Evolutionary conservation across 371 early-diverging fungal species (phyloP).

Genomic region (Scutellospora calospora): DNA sequence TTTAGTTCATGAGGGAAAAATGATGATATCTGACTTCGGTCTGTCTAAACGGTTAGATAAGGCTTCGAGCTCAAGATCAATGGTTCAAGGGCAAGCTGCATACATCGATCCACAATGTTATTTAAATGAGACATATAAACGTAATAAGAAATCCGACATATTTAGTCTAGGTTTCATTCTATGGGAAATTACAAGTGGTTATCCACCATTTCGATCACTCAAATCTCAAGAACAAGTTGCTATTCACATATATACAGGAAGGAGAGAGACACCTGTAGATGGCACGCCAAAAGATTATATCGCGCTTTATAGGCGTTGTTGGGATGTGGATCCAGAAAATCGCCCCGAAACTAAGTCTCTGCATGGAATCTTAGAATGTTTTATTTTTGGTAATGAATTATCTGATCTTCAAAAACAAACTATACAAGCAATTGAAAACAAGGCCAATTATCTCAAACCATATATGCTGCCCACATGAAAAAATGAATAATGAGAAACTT

Average conservation of each 20-base stretch:
- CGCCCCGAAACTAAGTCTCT: not conserved
- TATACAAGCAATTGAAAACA: no score
- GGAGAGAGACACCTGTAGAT: not conserved
- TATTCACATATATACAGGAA: not conserved
- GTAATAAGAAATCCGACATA: constrained; percentile 9
- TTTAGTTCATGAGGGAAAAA: not conserved
- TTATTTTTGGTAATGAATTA: no score
- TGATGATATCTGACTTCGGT: constrained; percentile 2
- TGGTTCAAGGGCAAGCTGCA: not conserved
- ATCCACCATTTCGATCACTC: not conserved
- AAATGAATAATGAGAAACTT: no score
- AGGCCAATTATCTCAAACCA: no score
- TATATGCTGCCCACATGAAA: no score
- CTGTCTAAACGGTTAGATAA: not conserved
- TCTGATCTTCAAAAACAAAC: no score
- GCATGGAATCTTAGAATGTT: no score
- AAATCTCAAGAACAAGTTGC: not conserved
- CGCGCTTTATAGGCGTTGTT: constrained; percentile 23
- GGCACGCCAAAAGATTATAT: constrained; percentile 20
- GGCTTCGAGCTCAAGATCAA: not conserved
- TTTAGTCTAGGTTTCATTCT: constrained; percentile 20
- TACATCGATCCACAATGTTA: constrained; percentile 6
- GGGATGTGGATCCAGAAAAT: not conserved
- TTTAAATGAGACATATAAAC: not conserved
- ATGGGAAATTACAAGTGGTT: constrained; percentile 20